Conservation (phyloP, 176 grass and related monocot species). For the Juncus effusus region DNA sequence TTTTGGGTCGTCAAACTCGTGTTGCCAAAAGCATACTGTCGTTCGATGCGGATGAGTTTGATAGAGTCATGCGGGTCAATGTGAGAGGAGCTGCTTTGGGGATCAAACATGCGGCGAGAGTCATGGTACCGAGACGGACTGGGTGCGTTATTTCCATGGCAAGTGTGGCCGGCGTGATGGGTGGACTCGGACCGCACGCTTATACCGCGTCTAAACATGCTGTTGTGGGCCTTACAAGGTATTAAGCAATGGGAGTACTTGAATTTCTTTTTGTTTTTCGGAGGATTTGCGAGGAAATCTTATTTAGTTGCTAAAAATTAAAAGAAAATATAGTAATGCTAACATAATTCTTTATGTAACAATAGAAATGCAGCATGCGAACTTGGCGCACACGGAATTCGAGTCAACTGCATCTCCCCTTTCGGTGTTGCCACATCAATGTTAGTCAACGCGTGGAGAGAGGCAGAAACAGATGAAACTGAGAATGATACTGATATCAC, state of each 20-base stretch:
- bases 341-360: background rate
- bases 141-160: constrained; percentile 87
- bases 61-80: constrained; percentile 92
- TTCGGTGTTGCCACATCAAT: constrained; percentile 95
- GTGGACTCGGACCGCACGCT: constrained; percentile 84
- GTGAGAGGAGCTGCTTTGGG: constrained; percentile 78
- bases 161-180: constrained; percentile 87
- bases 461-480: constrained; percentile 27
- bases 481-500: constrained; percentile 22
- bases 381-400: constrained; percentile 84
- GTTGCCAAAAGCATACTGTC: constrained; percentile 73
- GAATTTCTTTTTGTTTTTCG: too few relatives aligned
- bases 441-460: constrained; percentile 92
- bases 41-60: constrained; percentile 80
- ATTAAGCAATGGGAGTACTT: background rate
- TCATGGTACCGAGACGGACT: constrained; percentile 47
- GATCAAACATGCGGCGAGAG: constrained; percentile 92
- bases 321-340: background rate
- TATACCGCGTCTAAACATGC: constrained; percentile 98
- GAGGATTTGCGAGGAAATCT: background rate
- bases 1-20: constrained; percentile 79
- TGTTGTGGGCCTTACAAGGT: constrained; percentile 79
- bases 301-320: background rate
- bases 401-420: constrained; percentile 95
- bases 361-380: constrained; percentile 77